These are phyloP conservation scores for Ophiostoma sp. DNA, from an alignment of 2,329 filamentous ascomycete genomes.

Conservation along the genomic window DNA sequence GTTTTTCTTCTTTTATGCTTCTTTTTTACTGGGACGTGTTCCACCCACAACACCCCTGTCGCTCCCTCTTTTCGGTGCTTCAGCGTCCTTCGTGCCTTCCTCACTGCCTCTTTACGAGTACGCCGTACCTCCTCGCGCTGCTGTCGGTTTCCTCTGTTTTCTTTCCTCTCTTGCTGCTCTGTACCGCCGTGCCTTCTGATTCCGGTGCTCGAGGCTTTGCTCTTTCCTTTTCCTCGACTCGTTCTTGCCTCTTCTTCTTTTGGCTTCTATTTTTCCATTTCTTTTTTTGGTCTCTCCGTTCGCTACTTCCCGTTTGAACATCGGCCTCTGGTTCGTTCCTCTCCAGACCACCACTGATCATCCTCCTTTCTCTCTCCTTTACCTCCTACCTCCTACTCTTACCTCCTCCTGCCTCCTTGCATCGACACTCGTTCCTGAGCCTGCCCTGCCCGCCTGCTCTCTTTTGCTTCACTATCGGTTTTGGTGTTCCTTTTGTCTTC, in stretches of 20 bases:
- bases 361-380: neutral
- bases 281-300: constrained; percentile 11
- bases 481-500: neutral
- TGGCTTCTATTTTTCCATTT: neutral
- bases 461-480: constrained; percentile 13
- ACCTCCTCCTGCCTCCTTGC: constrained; percentile 11
- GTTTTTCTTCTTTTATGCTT: neutral
- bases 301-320: constrained; percentile 9
- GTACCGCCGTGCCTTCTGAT: constrained; percentile 1
- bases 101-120: too few relatives aligned
- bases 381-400: neutral
- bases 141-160: too few relatives aligned
- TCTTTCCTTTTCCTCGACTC: neutral
- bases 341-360: neutral
- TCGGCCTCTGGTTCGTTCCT: constrained; percentile 11
- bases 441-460: constrained; percentile 10
- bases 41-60: constrained; percentile 10
- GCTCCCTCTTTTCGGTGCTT: neutral
- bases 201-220: neutral
- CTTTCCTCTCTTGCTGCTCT: too few relatives aligned
- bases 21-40: neutral
- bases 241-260: neutral
- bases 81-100: neutral
- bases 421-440: constrained; percentile 19
- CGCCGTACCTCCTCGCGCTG: too few relatives aligned